Conservation (phyloP, 129 eudicot genomes). For the Saussurea involucrata region DNA sequence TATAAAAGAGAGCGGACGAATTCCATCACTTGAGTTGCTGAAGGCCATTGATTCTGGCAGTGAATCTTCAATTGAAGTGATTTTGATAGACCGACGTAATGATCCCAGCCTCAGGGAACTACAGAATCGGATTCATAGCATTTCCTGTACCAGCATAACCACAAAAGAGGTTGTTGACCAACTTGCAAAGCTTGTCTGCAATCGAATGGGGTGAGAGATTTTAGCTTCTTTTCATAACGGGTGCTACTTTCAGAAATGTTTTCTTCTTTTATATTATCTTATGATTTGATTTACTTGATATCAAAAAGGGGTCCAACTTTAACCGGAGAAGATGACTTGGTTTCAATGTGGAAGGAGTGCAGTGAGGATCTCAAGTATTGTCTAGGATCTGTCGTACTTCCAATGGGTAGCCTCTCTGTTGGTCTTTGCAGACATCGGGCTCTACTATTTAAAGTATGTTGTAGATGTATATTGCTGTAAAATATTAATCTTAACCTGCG, state of each 20-base stretch:
- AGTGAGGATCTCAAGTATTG: slow-evolving; percentile 66
- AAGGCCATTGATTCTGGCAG: slow-evolving; percentile 53
- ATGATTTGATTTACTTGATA: slow-evolving; percentile 13
- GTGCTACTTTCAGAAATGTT: slow-evolving; percentile 3
- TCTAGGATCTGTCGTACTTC: slow-evolving; percentile 77
- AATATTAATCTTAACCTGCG: not conserved
- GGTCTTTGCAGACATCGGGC: slow-evolving; percentile 85
- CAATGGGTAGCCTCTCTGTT: slow-evolving; percentile 71
- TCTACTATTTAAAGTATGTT: slow-evolving; percentile 70
- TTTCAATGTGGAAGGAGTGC: slow-evolving; percentile 63
- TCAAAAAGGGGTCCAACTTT: slow-evolving; percentile 58
- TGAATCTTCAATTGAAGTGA: slow-evolving; percentile 61
- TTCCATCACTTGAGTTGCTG: slow-evolving; percentile 76
- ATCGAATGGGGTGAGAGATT: slow-evolving; percentile 78
- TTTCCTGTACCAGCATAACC: slow-evolving; percentile 57
- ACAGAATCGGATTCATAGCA: slow-evolving; percentile 50
- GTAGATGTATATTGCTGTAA: not conserved
- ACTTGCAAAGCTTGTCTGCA: slow-evolving; percentile 84
- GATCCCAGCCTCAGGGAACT: slow-evolving; percentile 77
- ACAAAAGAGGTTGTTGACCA: slow-evolving; percentile 67
- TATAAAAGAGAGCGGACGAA: slow-evolving; percentile 70
- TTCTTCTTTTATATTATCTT: not conserved
- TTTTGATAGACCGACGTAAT: slow-evolving; percentile 55
- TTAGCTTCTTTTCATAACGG: not conserved
- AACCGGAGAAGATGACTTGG: slow-evolving; percentile 54